Evolutionary conservation across 768 basidiomycete genomes (phyloP).

Genomic region (Phylloporus scabripes): DNA sequence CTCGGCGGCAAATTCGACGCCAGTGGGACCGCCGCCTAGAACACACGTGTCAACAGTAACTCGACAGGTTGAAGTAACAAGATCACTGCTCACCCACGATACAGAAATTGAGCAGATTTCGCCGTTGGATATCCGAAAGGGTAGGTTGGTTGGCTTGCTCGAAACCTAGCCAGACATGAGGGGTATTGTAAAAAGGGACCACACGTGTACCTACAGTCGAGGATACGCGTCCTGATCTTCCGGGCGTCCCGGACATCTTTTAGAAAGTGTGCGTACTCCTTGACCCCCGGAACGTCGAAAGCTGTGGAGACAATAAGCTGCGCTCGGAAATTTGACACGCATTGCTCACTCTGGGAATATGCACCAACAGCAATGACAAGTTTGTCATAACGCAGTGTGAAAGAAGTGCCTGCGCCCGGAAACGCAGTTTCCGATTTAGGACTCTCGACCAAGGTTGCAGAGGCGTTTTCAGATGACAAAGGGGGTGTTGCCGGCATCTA

Average conservation of each 20-base stretch:
- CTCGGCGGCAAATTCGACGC: constrained; percentile 82
- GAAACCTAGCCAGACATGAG: constrained; percentile 44
- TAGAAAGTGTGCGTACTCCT: constrained; percentile 76
- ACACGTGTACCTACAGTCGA: constrained; percentile 51
- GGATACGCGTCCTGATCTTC: constrained; percentile 60
- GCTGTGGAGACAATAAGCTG: constrained; percentile 34
- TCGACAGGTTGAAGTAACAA: not conserved
- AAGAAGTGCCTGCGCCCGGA: constrained; percentile 34
- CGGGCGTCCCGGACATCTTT: constrained; percentile 77
- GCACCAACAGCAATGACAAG: constrained; percentile 82
- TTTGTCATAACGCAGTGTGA: constrained; percentile 69
- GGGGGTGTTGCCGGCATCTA: constrained; percentile 63
- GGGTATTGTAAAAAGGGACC: not conserved
- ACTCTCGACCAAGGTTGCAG: constrained; percentile 8
- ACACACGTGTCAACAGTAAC: constrained; percentile 4
- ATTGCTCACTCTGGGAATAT: constrained; percentile 68
- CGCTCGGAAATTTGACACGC: constrained; percentile 2
- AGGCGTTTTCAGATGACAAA: constrained; percentile 26
- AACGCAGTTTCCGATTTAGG: constrained; percentile 17
- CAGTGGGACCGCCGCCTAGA: constrained; percentile 69
- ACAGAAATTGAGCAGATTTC: constrained; percentile 78
- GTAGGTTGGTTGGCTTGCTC: constrained; percentile 83
- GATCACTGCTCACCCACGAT: constrained; percentile 60
- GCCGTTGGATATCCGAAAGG: constrained; percentile 66
- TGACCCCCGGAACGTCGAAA: constrained; percentile 69